phyloP scores from a whole-genome alignment of 1,284 basidiomycete genomes.

The Psilocybe mexicana region DNA sequence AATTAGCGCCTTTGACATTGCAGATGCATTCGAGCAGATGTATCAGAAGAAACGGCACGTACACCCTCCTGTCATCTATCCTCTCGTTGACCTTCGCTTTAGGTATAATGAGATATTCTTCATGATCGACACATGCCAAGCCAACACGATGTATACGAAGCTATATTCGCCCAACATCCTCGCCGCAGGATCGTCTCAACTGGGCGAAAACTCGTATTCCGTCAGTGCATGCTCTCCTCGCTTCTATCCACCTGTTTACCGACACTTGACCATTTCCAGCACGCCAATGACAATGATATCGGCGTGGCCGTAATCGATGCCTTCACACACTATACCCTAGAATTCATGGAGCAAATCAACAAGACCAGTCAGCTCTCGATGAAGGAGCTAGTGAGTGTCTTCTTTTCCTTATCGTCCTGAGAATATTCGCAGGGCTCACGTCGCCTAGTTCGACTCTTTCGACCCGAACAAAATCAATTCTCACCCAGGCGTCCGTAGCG shows the following conservation, averaged over 20 bases:
- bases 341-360: constrained; percentile 91
- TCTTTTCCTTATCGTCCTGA: background rate
- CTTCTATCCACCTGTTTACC: background rate
- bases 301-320: constrained; percentile 96
- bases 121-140: constrained; percentile 99
- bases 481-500: constrained; percentile 83
- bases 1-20: constrained; percentile 93
- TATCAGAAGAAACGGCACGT: constrained; percentile 87
- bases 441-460: constrained; percentile 75
- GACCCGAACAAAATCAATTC: constrained; percentile 79
- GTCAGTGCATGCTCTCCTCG: constrained; percentile 44
- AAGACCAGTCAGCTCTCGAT: constrained; percentile 85
- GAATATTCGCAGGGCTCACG: too few species aligned
- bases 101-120: constrained; percentile 98
- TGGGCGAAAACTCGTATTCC: constrained; percentile 95
- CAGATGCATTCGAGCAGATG: constrained; percentile 98
- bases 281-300: constrained; percentile 91
- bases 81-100: background rate
- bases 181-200: constrained; percentile 85
- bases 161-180: constrained; percentile 96
- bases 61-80: background rate
- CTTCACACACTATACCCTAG: constrained; percentile 90
- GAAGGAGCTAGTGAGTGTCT: constrained; percentile 74
- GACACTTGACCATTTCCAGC: constrained; percentile 43
- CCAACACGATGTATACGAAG: constrained; percentile 93